phyloP scores from a whole-genome alignment of 345 rosid genomes.

The Salix arbutifolia region DNA sequence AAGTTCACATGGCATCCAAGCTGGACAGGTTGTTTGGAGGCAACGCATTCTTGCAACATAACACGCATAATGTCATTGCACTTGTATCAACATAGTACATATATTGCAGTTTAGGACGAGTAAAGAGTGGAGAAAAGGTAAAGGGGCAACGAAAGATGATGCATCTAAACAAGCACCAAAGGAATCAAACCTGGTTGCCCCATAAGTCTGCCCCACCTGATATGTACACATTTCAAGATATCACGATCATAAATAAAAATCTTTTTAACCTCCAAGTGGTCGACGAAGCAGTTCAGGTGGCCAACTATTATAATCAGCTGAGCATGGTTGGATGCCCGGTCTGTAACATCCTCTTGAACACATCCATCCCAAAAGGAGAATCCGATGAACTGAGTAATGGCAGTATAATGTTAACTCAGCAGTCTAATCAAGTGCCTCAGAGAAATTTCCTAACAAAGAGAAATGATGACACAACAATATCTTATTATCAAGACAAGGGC shows the following conservation, averaged over 20 bases:
- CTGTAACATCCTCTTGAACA: conserved; percentile 90
- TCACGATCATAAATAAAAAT: not conserved
- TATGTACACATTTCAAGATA: not conserved
- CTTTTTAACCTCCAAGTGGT: not conserved
- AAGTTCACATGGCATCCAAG: no score
- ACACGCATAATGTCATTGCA: not conserved
- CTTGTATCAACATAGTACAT: not conserved
- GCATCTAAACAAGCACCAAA: not conserved
- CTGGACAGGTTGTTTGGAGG: no score
- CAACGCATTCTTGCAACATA: no score
- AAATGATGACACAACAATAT: conserved; percentile 22
- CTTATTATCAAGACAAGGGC: conserved; percentile 24
- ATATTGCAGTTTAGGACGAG: not conserved
- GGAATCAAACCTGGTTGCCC: not conserved
- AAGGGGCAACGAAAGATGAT: not conserved
- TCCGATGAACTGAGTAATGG: conserved; percentile 76
- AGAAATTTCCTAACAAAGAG: conserved; percentile 26
- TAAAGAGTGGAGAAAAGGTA: not conserved
- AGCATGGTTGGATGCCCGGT: conserved; percentile 94
- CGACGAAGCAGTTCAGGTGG: conserved; percentile 1
- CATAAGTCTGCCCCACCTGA: not conserved
- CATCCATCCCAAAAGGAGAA: conserved; percentile 92
- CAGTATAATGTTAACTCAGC: conserved; percentile 33
- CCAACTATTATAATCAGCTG: conserved; percentile 37
- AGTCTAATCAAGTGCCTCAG: conserved; percentile 31